Percentiles rank a stretch among this genome's conserved stretches.
Conservation (phyloP, 805 yeast species). For the Candida coquimbonensis region DNA sequence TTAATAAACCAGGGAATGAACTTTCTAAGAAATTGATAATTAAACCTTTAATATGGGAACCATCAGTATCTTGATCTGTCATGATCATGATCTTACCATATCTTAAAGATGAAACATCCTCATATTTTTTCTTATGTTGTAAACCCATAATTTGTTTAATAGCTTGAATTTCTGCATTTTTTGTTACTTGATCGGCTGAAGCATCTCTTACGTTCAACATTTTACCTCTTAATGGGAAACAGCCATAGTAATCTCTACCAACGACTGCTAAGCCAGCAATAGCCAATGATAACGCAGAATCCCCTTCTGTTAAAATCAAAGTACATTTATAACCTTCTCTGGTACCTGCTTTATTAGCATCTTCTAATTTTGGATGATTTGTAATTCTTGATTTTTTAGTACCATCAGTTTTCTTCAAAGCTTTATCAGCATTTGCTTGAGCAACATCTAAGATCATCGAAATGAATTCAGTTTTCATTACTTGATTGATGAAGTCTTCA, state of each 20-base stretch:
- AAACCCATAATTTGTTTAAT: slow-evolving; percentile 92
- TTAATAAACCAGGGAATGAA: slow-evolving; percentile 88
- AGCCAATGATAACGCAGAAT: slow-evolving; percentile 88
- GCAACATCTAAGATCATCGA: slow-evolving; percentile 73
- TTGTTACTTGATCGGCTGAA: slow-evolving; percentile 87
- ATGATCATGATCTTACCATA: slow-evolving; percentile 97
- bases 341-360: slow-evolving; percentile 96
- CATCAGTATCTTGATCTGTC: slow-evolving; percentile 99
- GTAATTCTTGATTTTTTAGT: slow-evolving; percentile 76
- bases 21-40: slow-evolving; percentile 89
- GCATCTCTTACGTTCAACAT: slow-evolving; percentile 95
- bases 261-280: slow-evolving; percentile 91
- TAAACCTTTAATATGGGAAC: slow-evolving; percentile 94
- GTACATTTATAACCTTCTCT: slow-evolving; percentile 89
- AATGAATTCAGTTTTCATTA: slow-evolving; percentile 64
- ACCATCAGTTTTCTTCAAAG: slow-evolving; percentile 85
- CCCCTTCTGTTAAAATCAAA: slow-evolving; percentile 91
- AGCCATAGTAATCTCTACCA: slow-evolving; percentile 92
- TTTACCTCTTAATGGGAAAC: slow-evolving; percentile 94
- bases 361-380: slow-evolving; percentile 83
- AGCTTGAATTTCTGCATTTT: slow-evolving; percentile 91
- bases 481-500: slow-evolving; percentile 66
- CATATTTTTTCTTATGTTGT: slow-evolving; percentile 84
- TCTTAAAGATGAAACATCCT: slow-evolving; percentile 65
- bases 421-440: slow-evolving; percentile 82